Base-by-base conservation (phyloP, 345 rosid genomes). In the Murraya koenigii region DNA sequence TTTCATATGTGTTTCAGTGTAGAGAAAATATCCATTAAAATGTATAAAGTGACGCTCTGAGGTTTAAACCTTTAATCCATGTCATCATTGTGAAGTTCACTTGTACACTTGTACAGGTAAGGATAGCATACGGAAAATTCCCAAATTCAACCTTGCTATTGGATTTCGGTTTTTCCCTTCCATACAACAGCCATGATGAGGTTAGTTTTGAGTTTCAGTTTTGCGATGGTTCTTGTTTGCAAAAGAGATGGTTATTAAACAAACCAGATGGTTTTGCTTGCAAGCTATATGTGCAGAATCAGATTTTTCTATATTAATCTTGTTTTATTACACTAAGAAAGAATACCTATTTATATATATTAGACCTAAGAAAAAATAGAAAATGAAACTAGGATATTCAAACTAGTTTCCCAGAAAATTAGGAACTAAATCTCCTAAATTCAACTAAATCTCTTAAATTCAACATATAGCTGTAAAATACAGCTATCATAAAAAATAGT, bases 121-220 rank as follows among this genome's bases (percentile, higher is more conserved):
- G 86, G 74, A 88, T 95, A 80, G 83, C 85, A 22, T 93, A 95
- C 44, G 98, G 98, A 36, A 88, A 89, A 77, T 81, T 89, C 85
- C 73, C 97, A 70, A 95, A 95, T 88, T 90, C 94, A 22, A 82
- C 87, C 68, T 87, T 95, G 84, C 80, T 91, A 80, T 82, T 89
- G 85, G 97, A 93, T 78, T 95, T 88, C 32, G 98, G 97, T 63
- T 95, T 95, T 84, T 84, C 94, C 10, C 81, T 92, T 78, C 86
- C 91, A n/a, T 61, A 81, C 81, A 95, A 93, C 85, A 85, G 71
- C 49, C 83, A 89, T 74, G 97, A 93, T 72, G 88, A 92, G 97
- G 98, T 92, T 84, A 75, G 86, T 79, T 28, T 78, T 73, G 56
- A 47, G 36, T 70, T 72, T 69, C 19, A 39, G 52, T 28, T 59